A percentile compares a stretch with the other conserved stretches of the same genome.
Evolutionary conservation across 257 asterid species (phyloP).

Genomic region (Forsythia suspensa): DNA sequence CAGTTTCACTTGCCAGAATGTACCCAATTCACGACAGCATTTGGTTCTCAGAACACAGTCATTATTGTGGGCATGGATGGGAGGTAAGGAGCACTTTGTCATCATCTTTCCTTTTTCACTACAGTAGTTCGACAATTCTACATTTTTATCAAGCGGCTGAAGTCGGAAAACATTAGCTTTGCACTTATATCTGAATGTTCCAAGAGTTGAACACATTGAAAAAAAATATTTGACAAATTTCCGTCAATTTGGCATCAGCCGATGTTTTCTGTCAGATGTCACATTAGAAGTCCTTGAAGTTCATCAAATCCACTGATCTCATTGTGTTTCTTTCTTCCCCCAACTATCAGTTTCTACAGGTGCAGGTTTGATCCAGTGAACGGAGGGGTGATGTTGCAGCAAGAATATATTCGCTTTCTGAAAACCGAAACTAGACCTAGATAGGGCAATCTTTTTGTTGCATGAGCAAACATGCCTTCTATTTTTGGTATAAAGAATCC

Average conservation of each 20-base stretch:
- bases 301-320: constrained; percentile 12
- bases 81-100: constrained; percentile 47
- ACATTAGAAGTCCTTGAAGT: neutral
- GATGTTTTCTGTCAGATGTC: neutral
- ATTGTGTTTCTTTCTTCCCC: constrained; percentile 7
- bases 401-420: constrained; percentile 66
- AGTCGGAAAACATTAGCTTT: neutral
- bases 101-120: neutral
- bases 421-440: constrained; percentile 52
- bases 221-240: neutral
- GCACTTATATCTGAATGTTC: neutral
- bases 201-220: neutral
- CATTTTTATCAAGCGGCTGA: too few relatives aligned
- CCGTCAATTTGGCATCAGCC: neutral
- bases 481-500: constrained; percentile 1
- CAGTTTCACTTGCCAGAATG: constrained; percentile 79
- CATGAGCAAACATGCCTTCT: neutral
- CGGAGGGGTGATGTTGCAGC: constrained; percentile 89
- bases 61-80: constrained; percentile 76
- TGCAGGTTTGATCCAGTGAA: constrained; percentile 83
- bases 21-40: constrained; percentile 70
- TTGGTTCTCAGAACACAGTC: constrained; percentile 74
- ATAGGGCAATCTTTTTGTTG: constrained; percentile 25
- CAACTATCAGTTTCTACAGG: constrained; percentile 67
- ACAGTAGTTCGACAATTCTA: neutral